Base-by-base conservation (phyloP, 441 rosid species). In the Adansonia grandidieri region DNA sequence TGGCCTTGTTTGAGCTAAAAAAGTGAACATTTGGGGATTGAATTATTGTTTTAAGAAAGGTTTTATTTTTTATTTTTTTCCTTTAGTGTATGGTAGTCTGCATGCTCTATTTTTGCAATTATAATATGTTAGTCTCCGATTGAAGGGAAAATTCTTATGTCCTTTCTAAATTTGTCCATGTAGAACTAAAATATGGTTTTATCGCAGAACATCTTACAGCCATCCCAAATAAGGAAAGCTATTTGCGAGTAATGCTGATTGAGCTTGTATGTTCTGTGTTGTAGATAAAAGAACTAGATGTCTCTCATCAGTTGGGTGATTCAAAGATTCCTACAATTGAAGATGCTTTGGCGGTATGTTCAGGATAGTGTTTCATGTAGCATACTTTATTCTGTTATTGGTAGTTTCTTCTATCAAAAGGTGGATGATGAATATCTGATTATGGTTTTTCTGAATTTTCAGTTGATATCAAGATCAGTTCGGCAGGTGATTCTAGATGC, bases 391-490 rank as follows among this genome's bases (percentile, higher is more conserved):
- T 76, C 53, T 19, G 15, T 72, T 72, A 57, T 71, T 75, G 19
- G 74, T 50, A 9, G 37, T 66, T 81, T 11, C 57, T 79, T 72
- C n/a, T 75, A 40, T 80, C 72, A 53, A 77, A 75, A 60, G 77
- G 37, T 74, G 57, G 10, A 44, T 15, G 32, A 17, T 73, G 47
- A 71, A 50, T 85, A 40, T 28, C 56, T 84, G 72, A 77, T 67
- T 57, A 32, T 28, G 13, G 74, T 86, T 76, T 73, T 40, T 24
- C 37, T 80, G 53, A 77, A 71, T 76, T 37, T 74, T 63, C 79
- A 96, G 99, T 71, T 84, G 71, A 80, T 96, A 84, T 94, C 97
- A 73, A 82, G 77, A 84, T 94, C 99, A 77, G 96, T 94, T 65
- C 84, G 60, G 76, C 86, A 57, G 84, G 94, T 94, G 82, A 87